Evolutionary conservation across 2,329 filamentous ascomycete genomes (phyloP), one percentile per base, ranked within the genome.

Genomic region (Ophiostoma novo-ulmi): DNA sequence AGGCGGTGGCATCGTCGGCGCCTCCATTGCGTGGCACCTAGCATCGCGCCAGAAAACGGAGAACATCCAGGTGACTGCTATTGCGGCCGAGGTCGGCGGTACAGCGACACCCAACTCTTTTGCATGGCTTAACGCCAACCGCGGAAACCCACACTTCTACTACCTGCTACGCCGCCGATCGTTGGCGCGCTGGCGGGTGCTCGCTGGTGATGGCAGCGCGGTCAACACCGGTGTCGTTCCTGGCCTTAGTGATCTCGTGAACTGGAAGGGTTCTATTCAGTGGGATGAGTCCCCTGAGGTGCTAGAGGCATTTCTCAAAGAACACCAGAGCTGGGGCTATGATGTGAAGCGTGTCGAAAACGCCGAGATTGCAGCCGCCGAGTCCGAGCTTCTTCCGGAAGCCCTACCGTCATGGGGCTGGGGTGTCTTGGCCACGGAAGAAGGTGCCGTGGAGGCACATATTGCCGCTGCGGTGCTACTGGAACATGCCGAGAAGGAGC

Each of bases 1-100:
- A 61, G 73, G 73, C 31, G 73, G 67, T 35, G 73, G 73, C 61
- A 74, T 79, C 61, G 70, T 78, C 71, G 77, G 77, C 58, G 74
- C 76, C 22, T 78, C 77, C 5, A 75, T 78, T 67, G 77, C 77
- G 13, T 78, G 76, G 75, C 77, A 78, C 70, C 73, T 79, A 5
- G 71, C 75, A 4, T 71, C 70, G 35, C 65, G 38, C 38, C 38
- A 41, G 14, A 70, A 22, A 71, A 74, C 17, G 68, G 74, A 13
- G 72, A 48, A 67, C 65, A 20, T 75, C 20, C 70, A 74, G 20
- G 76, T 79, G 22, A 78, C 76, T 1, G 68, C 78, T n/a, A 71
- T 78, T 38, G 76, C 77, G 5, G 55, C 75, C 39, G 71, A 77
- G 1, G 20, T 77, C 1, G 77, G 77, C 70, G 77, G 77, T 70